Evolutionary conservation across 2,329 filamentous ascomycete genomes (phyloP).

Genomic region (Saccharata proteae): DNA sequence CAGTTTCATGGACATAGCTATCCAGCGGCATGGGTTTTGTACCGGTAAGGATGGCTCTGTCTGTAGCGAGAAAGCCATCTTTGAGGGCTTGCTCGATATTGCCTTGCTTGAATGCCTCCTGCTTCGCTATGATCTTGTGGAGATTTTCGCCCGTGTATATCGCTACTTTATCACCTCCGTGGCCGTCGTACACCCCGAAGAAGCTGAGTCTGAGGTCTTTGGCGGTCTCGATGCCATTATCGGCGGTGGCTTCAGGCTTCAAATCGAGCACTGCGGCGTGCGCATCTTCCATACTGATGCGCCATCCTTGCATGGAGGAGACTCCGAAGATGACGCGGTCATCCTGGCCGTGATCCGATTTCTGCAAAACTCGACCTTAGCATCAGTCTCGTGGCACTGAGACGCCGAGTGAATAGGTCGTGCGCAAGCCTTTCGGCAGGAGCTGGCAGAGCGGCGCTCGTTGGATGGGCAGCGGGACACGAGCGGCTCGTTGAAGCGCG

Average conservation of each 20-base stretch:
- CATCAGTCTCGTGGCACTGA: no score
- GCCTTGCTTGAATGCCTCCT: slow-evolving; percentile 82
- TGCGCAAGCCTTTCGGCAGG: no score
- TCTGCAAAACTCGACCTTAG: slow-evolving; percentile 41
- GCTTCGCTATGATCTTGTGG: slow-evolving; percentile 87
- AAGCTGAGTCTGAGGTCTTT: slow-evolving; percentile 72
- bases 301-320: slow-evolving; percentile 99
- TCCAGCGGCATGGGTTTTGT: slow-evolving; percentile 17
- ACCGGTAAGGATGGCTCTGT: slow-evolving; percentile 93
- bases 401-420: not conserved
- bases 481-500: slow-evolving; percentile 8
- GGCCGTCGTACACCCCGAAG: slow-evolving; percentile 96
- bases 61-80: slow-evolving; percentile 92
- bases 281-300: slow-evolving; percentile 98
- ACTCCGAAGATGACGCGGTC: slow-evolving; percentile 86
- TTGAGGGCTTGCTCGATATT: slow-evolving; percentile 94
- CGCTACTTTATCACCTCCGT: slow-evolving; percentile 93
- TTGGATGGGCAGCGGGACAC: slow-evolving; percentile 1
- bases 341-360: slow-evolving; percentile 83
- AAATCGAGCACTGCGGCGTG: slow-evolving; percentile 86
- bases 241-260: slow-evolving; percentile 45
- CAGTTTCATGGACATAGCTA: slow-evolving; percentile 14
- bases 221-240: slow-evolving; percentile 43
- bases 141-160: slow-evolving; percentile 86
- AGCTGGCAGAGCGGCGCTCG: slow-evolving; percentile 5